Percentiles rank a stretch among this genome's conserved stretches.
phyloP scores from a whole-genome alignment of 106 monocot genomes.

The Xerophyta viscosa region DNA sequence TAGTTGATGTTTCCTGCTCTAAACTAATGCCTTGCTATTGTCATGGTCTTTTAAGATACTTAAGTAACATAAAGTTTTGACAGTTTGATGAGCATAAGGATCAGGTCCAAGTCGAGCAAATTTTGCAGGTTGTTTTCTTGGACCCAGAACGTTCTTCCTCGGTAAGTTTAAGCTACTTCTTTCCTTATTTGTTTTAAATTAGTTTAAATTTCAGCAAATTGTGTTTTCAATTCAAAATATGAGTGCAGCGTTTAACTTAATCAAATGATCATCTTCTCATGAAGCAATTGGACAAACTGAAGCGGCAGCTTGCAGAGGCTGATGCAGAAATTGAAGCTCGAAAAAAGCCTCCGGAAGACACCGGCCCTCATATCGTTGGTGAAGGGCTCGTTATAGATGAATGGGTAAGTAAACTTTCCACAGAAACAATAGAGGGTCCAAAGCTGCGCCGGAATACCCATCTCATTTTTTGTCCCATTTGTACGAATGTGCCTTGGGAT shows the following conservation, averaged over 20 bases:
- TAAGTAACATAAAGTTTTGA: not conserved
- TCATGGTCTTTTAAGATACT: not conserved
- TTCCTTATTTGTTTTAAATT: not conserved
- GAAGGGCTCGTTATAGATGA: slow-evolving; percentile 95
- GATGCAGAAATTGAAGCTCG: slow-evolving; percentile 65
- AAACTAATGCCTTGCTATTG: not conserved
- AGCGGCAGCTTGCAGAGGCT: slow-evolving; percentile 65
- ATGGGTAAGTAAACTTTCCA: slow-evolving; percentile 53
- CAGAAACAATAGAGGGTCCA: not conserved
- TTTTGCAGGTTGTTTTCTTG: slow-evolving; percentile 82
- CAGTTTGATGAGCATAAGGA: slow-evolving; percentile 99
- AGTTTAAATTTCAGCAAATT: not conserved
- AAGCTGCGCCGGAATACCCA: not conserved
- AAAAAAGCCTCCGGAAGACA: slow-evolving; percentile 79
- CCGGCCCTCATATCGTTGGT: slow-evolving; percentile 52
- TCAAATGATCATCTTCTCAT: not conserved
- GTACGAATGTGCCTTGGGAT: no score
- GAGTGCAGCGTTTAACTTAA: no score
- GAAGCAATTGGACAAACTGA: slow-evolving; percentile 89
- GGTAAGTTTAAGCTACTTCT: slow-evolving; percentile 34
- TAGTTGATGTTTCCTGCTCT: no score
- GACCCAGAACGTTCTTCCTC: slow-evolving; percentile 36
- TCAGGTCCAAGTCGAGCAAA: slow-evolving; percentile 72
- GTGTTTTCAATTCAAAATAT: not conserved
- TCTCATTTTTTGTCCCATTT: not conserved